phyloP scores from a whole-genome alignment of 257 asterid species.

The Ajuga chamaepitys region DNA sequence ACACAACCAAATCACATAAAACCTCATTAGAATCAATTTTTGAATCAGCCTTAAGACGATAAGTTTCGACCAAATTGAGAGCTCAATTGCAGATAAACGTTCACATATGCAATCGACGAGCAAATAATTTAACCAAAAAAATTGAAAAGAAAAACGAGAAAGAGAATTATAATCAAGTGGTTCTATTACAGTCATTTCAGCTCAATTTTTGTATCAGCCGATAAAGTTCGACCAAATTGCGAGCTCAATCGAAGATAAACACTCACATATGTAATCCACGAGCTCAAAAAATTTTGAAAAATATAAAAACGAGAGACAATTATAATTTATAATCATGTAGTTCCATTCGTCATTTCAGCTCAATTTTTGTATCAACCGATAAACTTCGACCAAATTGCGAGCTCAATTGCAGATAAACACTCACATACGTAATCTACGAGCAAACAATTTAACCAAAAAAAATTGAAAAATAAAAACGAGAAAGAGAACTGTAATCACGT shows the following conservation, averaged over 20 bases:
- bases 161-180: too few relatives aligned
- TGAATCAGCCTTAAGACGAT: not conserved
- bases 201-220: not conserved
- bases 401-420: not conserved
- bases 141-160: too few relatives aligned
- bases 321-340: too few relatives aligned
- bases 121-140: too few relatives aligned
- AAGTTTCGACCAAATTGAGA: not conserved
- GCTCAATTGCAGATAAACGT: not conserved
- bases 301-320: too few relatives aligned
- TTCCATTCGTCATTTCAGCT: too few relatives aligned
- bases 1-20: not conserved
- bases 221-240: not conserved
- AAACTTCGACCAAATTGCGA: not conserved
- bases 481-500: too few relatives aligned
- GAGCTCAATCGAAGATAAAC: not conserved
- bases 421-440: not conserved
- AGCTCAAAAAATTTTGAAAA: too few relatives aligned
- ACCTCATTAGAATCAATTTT: not conserved
- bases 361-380: not conserved
- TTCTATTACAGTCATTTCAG: too few relatives aligned
- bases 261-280: not conserved
- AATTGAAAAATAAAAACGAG: too few relatives aligned
- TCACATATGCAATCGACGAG: not conserved
- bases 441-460: too few relatives aligned